Evolutionary conservation across 139 green algal species (phyloP), one percentile per base, ranked within the genome.

Genomic region (Edaphochlamys debaryana): DNA sequence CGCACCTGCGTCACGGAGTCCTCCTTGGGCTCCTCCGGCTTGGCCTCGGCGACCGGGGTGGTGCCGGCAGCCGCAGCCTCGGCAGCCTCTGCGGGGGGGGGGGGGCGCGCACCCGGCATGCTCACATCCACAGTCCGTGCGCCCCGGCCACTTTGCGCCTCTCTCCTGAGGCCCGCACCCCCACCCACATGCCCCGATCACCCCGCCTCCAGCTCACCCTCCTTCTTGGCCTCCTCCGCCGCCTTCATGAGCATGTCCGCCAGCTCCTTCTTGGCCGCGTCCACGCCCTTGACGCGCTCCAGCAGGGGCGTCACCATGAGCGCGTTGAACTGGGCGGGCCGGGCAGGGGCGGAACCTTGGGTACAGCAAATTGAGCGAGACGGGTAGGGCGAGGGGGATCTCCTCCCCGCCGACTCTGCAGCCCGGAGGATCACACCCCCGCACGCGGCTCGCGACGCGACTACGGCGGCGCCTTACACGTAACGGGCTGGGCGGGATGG

Each of bases 291-390:
- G 63, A 97, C 75, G 69, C 93, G 90, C 58, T 98, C 92, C 54
- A 99, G 86, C 70, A 99, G 81, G 2, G 96, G 93, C 0, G 94
- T 92, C 7, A 99, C 93, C 34, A 97, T 94, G 32, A 98, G 87
- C 84, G 94, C 94, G 83, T 94, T 98, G 94, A 98, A 99, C 85
- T 97, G 45, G 11, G 45, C n/a, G n/a, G n/a, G n/a, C n/a, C n/a
- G n/a, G n/a, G n/a, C n/a, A n/a, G n/a, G n/a, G n/a, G n/a, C n/a
- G n/a, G n/a, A n/a, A n/a, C n/a, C n/a, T n/a, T n/a, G n/a, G n/a
- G n/a, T n/a, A n/a, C n/a, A n/a, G n/a, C n/a, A n/a, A n/a, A n/a
- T n/a, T n/a, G n/a, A n/a, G n/a, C n/a, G n/a, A n/a, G n/a, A n/a
- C n/a, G n/a, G n/a, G n/a, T n/a, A n/a, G n/a, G n/a, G n/a, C n/a